A percentile compares a stretch with the other conserved stretches of the same genome.
phyloP scores from a whole-genome alignment of 495 filamentous ascomycete genomes.

The Penicillium canariense region DNA sequence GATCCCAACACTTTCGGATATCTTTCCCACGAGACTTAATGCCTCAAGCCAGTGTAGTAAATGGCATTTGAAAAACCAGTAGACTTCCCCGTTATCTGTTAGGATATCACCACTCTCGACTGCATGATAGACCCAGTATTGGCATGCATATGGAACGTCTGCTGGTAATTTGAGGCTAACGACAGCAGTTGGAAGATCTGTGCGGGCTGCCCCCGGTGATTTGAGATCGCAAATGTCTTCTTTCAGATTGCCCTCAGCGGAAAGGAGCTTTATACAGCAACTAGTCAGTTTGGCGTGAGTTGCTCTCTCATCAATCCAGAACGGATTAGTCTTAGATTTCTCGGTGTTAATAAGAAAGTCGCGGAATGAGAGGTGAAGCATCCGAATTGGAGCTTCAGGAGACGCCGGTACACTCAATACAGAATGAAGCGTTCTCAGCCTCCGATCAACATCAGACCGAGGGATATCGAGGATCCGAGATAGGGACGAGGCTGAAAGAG shows the following conservation, averaged over 20 bases:
- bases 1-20: conserved; percentile 1
- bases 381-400: conserved; percentile 7
- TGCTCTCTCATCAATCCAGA: conserved; percentile 11
- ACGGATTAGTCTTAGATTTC: conserved; percentile 8
- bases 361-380: conserved; percentile 11
- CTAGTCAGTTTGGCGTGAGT: conserved; percentile 4
- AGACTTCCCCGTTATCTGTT: conserved; percentile 4
- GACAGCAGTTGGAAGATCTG: neutral
- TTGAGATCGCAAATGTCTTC: neutral
- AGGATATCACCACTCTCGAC: neutral
- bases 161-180: neutral
- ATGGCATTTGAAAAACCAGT: conserved; percentile 21
- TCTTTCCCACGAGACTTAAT: conserved; percentile 16
- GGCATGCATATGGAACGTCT: neutral
- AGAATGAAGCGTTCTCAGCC: conserved; percentile 23
- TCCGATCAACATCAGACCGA: neutral
- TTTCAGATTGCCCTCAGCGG: neutral
- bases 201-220: neutral
- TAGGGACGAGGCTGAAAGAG: conserved; percentile 21
- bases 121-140: conserved; percentile 2
- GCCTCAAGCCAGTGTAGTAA: conserved; percentile 33
- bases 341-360: conserved; percentile 11
- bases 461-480: conserved; percentile 8
- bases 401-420: conserved; percentile 29
- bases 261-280: conserved; percentile 22